Evolutionary conservation across 495 filamentous ascomycete species (phyloP).

Genomic region (Astrothelium subdiscretum): DNA sequence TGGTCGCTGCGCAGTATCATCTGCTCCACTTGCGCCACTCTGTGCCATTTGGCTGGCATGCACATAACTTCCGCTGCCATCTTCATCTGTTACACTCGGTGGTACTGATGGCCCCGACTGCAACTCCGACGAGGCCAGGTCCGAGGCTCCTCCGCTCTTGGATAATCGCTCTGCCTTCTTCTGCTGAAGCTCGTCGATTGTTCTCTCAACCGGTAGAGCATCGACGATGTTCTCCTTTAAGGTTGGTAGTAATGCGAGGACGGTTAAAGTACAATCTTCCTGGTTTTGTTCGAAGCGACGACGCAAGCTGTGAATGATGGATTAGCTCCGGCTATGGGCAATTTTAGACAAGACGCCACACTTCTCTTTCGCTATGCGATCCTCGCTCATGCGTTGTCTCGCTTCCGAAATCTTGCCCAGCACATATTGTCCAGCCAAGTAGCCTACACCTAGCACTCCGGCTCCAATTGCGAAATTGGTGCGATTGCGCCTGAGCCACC

Average conservation of each 20-base stretch:
- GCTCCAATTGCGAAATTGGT: constrained; percentile 77
- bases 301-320: constrained; percentile 50
- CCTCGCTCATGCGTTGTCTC: constrained; percentile 86
- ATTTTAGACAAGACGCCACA: constrained; percentile 33
- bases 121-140: constrained; percentile 46
- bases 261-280: constrained; percentile 96
- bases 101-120: constrained; percentile 44
- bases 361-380: constrained; percentile 94
- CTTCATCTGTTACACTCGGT: constrained; percentile 73
- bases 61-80: constrained; percentile 59
- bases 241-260: constrained; percentile 86
- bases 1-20: constrained; percentile 28
- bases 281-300: constrained; percentile 97
- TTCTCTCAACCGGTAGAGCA: constrained; percentile 76
- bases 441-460: constrained; percentile 78
- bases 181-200: constrained; percentile 83
- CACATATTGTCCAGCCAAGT: constrained; percentile 87
- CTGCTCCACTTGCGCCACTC: constrained; percentile 29
- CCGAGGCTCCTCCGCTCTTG: constrained; percentile 36
- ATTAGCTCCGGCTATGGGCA: neutral
- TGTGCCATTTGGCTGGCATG: constrained; percentile 65
- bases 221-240: constrained; percentile 80
- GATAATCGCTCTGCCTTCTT: constrained; percentile 73
- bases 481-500: constrained; percentile 87
- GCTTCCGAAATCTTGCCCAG: constrained; percentile 81